Percentiles rank a stretch among this genome's conserved stretches.
Conservation (phyloP, 2,329 filamentous ascomycete genomes). For the Calonectria multiphialidica region DNA sequence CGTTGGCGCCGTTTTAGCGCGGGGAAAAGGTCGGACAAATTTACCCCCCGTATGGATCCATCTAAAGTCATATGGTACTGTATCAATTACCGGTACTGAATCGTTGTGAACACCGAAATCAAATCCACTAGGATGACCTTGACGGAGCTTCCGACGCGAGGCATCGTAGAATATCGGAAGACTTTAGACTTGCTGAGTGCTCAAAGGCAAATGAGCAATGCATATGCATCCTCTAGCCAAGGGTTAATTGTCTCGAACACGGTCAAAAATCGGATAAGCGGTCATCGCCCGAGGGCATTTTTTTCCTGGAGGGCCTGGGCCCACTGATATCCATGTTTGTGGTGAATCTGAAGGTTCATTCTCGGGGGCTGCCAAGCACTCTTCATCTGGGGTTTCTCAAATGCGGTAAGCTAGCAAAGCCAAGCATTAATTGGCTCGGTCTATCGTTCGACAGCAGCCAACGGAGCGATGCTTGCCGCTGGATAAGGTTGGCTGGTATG, state of each 20-base stretch:
- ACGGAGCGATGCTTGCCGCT: conserved; percentile 16
- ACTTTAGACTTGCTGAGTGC: neutral
- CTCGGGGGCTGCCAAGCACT: conserved; percentile 1
- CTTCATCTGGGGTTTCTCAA: conserved; percentile 14
- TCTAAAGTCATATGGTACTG: conserved; percentile 1
- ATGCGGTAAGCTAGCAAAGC: conserved; percentile 14
- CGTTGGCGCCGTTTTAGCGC: conserved; percentile 12
- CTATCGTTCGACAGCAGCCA: conserved; percentile 21
- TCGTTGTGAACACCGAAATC: conserved; percentile 11
- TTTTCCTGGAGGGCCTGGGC: neutral
- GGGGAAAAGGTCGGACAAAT: conserved; percentile 2
- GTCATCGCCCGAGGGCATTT: conserved; percentile 14
- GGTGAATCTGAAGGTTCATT: conserved; percentile 8
- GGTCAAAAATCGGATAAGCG: conserved; percentile 3
- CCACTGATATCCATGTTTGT: conserved; percentile 11
- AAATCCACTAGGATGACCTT: conserved; percentile 8
- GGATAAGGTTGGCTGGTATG: conserved; percentile 27
- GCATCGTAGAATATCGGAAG: neutral
- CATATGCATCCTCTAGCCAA: conserved; percentile 1
- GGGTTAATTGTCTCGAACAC: neutral
- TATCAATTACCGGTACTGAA: conserved; percentile 1
- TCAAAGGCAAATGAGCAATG: conserved; percentile 3
- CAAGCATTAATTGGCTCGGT: conserved; percentile 16
- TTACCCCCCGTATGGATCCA: conserved; percentile 7
- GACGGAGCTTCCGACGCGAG: neutral